Evolutionary conservation across 768 basidiomycete species (phyloP), one percentile per base, ranked within the genome.

Genomic region (Trametes punicea): DNA sequence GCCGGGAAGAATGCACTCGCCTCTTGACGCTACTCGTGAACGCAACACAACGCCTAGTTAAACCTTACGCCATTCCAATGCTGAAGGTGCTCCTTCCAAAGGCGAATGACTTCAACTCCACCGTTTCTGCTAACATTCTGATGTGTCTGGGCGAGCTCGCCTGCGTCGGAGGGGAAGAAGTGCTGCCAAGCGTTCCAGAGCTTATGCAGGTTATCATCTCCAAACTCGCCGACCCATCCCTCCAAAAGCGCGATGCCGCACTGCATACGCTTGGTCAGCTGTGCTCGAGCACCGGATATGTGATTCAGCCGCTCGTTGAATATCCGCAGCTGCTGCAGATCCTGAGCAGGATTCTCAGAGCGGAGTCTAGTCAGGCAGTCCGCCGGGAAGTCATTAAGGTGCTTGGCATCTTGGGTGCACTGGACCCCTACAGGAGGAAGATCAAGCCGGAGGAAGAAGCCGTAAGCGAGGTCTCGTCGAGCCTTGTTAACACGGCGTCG

Each of bases 371-470:
- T 10, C 80, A 79, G 64, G 72, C 76, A 11, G 86, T 93, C 10
- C 77, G 91, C 41, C 79, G 96, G 27, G 96, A 98, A 62, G 88
- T 96, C 15, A 88, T 98, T 51, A 90, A 95, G 68, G 95, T 97
- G 3, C 80, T 99, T 57, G 97, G 97, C 59, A 93, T 98, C 47
- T 79, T 99, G 16, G 97, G 97, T 45, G 97, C 97, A 6, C 73
- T 98, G 27, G 97, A 99, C 70, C 97, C 97, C 0, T 99, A 97
- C 70, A 81, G 88, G 65, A 85, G 95, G 62, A 94, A 96, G 81
- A 80, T 73, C 36, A 81, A 81, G 63, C 81, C 84, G 0, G 84
- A 77, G 41, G 89, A 89, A 60, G 88, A 87, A 56, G 73, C 76
- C 13, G 76, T 77, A 0, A 78, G 70, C 46, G 87, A 88, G 64